These are phyloP conservation scores for Claviceps sp. DNA, from an alignment of 2,329 filamentous ascomycete genomes.

Conservation along the genomic window DNA sequence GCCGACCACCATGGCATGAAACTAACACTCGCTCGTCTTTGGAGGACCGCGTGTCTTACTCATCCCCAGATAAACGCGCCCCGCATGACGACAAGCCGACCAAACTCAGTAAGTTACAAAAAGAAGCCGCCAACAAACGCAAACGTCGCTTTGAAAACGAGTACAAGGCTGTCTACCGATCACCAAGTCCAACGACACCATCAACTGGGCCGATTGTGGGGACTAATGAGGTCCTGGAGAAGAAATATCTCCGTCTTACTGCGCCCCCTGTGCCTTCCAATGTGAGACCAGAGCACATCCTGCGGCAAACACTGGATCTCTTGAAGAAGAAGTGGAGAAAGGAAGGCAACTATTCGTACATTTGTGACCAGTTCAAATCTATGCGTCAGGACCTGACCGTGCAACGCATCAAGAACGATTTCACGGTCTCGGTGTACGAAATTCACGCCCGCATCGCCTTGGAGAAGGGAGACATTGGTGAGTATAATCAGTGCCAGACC, in stretches of 20 bases:
- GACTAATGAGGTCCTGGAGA: slow-evolving; percentile 72
- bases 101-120: slow-evolving; percentile 75
- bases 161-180: slow-evolving; percentile 42
- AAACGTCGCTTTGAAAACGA: slow-evolving; percentile 71
- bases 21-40: slow-evolving; percentile 46
- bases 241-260: slow-evolving; percentile 88
- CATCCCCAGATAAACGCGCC: slow-evolving; percentile 28
- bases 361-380: slow-evolving; percentile 98
- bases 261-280: slow-evolving; percentile 76
- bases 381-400: slow-evolving; percentile 96
- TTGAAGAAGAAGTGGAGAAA: slow-evolving; percentile 90
- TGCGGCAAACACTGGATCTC: slow-evolving; percentile 74
- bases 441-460: slow-evolving; percentile 94
- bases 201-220: slow-evolving; percentile 66
- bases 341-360: slow-evolving; percentile 90
- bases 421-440: slow-evolving; percentile 93
- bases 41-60: slow-evolving; percentile 63
- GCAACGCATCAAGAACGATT: slow-evolving; percentile 91
- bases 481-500: slow-evolving; percentile 99
- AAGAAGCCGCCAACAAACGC: slow-evolving; percentile 72
- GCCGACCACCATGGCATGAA: slow-evolving; percentile 60
- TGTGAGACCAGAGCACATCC: slow-evolving; percentile 69
- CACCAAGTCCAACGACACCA: slow-evolving; percentile 43
- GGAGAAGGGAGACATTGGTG: slow-evolving; percentile 98
- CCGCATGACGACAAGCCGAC: slow-evolving; percentile 32